Evolutionary conservation across 371 early-diverging fungal species (phyloP).

Genomic region (Mortierella sp.): DNA sequence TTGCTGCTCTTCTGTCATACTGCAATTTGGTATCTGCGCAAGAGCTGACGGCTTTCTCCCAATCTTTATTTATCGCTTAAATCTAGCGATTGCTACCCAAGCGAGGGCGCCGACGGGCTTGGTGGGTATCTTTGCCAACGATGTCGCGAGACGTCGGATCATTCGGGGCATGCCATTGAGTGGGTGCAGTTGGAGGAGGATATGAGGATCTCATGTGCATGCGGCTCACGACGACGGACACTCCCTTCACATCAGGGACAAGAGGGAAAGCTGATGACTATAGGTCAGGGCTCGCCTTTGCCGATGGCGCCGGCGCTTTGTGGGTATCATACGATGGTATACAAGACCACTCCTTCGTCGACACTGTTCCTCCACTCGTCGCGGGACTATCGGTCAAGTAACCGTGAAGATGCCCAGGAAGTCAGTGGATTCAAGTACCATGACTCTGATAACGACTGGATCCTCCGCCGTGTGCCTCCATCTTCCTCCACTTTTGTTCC

Average conservation of each 20-base stretch:
- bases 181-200: conserved; percentile 36
- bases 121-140: conserved; percentile 38
- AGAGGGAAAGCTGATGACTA: neutral
- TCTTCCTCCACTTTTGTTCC: conserved; percentile 8
- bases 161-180: conserved; percentile 22
- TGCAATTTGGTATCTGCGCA: neutral
- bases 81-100: conserved; percentile 39
- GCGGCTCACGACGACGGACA: conserved; percentile 26
- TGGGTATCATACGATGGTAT: conserved; percentile 47
- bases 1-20: neutral
- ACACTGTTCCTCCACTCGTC: conserved; percentile 50
- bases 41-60: neutral
- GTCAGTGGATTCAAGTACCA: conserved; percentile 41
- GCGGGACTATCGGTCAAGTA: conserved; percentile 28
- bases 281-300: neutral
- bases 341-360: conserved; percentile 50
- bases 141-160: conserved; percentile 45
- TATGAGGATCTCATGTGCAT: conserved; percentile 30
- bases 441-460: conserved; percentile 54
- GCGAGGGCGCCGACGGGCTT: neutral
- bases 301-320: conserved; percentile 36
- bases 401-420: conserved; percentile 38
- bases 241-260: neutral
- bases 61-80: neutral
- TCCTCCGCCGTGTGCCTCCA: conserved; percentile 14